Evolutionary conservation across 257 asterid genomes (phyloP).

Genomic region (Leptodermis oblonga): DNA sequence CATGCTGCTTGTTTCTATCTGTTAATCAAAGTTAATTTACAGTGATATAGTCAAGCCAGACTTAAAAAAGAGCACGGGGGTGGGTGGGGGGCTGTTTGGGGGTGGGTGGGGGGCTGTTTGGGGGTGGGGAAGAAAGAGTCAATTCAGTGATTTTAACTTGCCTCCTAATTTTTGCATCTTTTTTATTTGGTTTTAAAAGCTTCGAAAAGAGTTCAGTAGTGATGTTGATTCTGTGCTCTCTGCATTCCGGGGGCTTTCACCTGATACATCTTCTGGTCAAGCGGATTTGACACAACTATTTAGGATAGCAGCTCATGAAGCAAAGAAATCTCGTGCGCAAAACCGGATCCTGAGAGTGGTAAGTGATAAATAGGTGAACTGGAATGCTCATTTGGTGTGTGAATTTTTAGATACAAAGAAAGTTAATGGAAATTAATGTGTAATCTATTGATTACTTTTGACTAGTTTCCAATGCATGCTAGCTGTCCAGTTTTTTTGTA

Average conservation of each 20-base stretch:
- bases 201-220: slow-evolving; percentile 79
- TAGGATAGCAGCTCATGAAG: slow-evolving; percentile 82
- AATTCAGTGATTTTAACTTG: background rate
- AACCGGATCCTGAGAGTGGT: slow-evolving; percentile 86
- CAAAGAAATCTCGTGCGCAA: slow-evolving; percentile 80
- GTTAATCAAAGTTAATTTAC: background rate
- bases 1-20: background rate
- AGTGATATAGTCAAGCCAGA: background rate
- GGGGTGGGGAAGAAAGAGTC: background rate
- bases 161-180: slow-evolving; percentile 18
- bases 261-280: slow-evolving; percentile 55
- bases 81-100: background rate
- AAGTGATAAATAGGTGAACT: slow-evolving; percentile 27
- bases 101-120: background rate
- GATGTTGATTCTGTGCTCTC: slow-evolving; percentile 63
- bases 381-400: background rate
- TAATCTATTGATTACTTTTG: background rate
- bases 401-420: background rate
- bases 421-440: background rate
- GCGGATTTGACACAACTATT: slow-evolving; percentile 89
- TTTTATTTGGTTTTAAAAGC: slow-evolving; percentile 37
- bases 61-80: background rate
- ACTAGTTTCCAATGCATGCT: background rate
- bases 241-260: slow-evolving; percentile 55
- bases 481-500: background rate